Conservation (phyloP, 1,284 basidiomycete species). For the Erythrobasidium hasegawianum region DNA sequence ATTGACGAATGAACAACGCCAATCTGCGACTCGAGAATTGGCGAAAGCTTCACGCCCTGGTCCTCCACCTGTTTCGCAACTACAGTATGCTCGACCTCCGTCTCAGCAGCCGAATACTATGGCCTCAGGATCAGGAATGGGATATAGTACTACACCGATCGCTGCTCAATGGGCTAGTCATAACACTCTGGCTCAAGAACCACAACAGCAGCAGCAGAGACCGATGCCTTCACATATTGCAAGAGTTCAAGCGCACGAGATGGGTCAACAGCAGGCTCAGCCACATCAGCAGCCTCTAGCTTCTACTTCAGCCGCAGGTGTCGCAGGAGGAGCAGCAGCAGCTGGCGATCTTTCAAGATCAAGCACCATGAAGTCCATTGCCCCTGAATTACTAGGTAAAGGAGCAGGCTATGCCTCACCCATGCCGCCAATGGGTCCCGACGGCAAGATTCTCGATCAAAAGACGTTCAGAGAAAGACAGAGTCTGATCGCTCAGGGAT, state of each 20-base stretch:
- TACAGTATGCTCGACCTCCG: conserved; percentile 11
- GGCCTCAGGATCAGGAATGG: neutral
- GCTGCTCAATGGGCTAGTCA: neutral
- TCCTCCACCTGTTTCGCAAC: conserved; percentile 28
- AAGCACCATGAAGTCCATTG: conserved; percentile 17
- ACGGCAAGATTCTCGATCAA: conserved; percentile 30
- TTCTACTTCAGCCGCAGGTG: neutral
- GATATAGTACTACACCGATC: neutral
- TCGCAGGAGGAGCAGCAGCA: neutral
- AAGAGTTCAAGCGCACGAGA: conserved; percentile 3
- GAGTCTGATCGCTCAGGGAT: conserved; percentile 5
- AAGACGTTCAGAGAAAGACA: conserved; percentile 27
- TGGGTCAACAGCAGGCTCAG: neutral
- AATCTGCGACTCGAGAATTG: conserved; percentile 2
- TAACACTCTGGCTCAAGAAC: neutral
- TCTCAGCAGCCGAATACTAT: conserved; percentile 2
- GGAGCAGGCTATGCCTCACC: conserved; percentile 33
- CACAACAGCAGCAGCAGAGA: neutral
- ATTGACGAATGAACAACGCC: neutral
- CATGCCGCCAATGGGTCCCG: conserved; percentile 29
- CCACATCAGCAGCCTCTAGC: neutral
- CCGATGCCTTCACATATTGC: neutral
- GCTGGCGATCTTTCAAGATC: conserved; percentile 12
- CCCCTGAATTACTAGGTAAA: conserved; percentile 26
- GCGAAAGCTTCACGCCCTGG: conserved; percentile 10